A percentile compares a stretch with the other conserved stretches of the same genome.
Conservation (phyloP, 768 basidiomycete genomes). For the Serendipita indica region DNA sequence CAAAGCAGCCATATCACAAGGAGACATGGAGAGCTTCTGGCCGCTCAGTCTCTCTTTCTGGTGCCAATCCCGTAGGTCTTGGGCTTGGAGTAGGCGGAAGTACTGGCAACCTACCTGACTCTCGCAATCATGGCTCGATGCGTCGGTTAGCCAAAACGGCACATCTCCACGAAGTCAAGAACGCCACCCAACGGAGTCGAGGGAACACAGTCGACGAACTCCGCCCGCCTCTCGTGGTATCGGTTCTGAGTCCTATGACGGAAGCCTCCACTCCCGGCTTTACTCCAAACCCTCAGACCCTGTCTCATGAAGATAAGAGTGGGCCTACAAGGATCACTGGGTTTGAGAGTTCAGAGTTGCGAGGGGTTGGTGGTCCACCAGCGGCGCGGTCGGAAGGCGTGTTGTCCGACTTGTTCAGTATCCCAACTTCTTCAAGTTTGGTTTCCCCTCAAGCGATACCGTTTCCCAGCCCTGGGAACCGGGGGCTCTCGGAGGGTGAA, state of each 20-base stretch:
- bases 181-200: not conserved
- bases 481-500: not conserved
- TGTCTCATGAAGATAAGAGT: not conserved
- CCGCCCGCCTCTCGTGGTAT: no score
- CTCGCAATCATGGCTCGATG: not conserved
- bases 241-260: not conserved
- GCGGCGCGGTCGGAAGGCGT: not conserved
- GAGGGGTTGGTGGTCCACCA: not conserved
- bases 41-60: constrained; percentile 4
- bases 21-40: not conserved
- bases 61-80: not conserved
- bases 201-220: not conserved
- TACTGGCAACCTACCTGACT: not conserved
- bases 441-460: not conserved
- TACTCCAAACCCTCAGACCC: not conserved
- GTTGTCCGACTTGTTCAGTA: not conserved
- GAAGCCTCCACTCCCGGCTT: not conserved
- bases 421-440: not conserved
- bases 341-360: no score
- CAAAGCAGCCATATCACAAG: no score
- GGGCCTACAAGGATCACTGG: not conserved
- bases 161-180: constrained; percentile 15
- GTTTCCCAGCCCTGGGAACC: not conserved
- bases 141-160: constrained; percentile 13
- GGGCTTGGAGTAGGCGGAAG: not conserved